Percentiles rank a stretch among this genome's conserved stretches.
These are phyloP conservation scores for Conticribra weissflogii DNA, from an alignment of 108 stramenopile species.

Conservation along the genomic window DNA sequence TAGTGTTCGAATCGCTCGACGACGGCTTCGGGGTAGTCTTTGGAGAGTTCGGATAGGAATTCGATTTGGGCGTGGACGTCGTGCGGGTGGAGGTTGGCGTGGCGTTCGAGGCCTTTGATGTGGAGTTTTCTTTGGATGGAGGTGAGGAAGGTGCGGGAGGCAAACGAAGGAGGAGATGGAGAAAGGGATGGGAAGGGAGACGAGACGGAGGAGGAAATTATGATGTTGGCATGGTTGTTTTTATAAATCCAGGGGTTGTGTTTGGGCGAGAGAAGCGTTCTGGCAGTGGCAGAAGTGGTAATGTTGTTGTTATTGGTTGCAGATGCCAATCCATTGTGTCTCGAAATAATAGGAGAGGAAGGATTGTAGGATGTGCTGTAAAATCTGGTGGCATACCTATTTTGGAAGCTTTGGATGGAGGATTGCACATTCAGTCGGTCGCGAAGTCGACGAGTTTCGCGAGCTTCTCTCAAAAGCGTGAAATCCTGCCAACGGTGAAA, in stretches of 20 bases:
- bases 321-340: too few species aligned
- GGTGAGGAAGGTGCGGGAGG: slow-evolving; percentile 33
- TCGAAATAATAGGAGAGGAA: too few species aligned
- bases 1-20: slow-evolving; percentile 72
- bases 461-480: slow-evolving; percentile 63
- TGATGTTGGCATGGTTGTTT: background rate
- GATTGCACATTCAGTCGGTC: slow-evolving; percentile 8
- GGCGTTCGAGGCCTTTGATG: slow-evolving; percentile 79
- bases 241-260: too few species aligned
- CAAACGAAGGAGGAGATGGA: background rate
- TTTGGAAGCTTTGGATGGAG: too few species aligned
- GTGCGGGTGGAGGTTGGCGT: slow-evolving; percentile 65
- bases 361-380: too few species aligned
- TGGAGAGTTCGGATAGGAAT: slow-evolving; percentile 64
- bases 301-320: too few species aligned
- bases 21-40: slow-evolving; percentile 72
- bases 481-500: slow-evolving; percentile 56
- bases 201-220: slow-evolving; percentile 2
- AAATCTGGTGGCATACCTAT: too few species aligned
- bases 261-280: too few species aligned
- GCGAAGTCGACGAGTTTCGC: slow-evolving; percentile 28
- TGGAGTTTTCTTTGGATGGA: slow-evolving; percentile 47
- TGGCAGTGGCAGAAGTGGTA: too few species aligned
- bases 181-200: slow-evolving; percentile 2
- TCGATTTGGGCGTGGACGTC: slow-evolving; percentile 69